A percentile compares a stretch with the other conserved stretches of the same genome.
These are phyloP conservation scores for Arctium minus DNA, from an alignment of 129 eudicot genomes.

Conservation along the genomic window DNA sequence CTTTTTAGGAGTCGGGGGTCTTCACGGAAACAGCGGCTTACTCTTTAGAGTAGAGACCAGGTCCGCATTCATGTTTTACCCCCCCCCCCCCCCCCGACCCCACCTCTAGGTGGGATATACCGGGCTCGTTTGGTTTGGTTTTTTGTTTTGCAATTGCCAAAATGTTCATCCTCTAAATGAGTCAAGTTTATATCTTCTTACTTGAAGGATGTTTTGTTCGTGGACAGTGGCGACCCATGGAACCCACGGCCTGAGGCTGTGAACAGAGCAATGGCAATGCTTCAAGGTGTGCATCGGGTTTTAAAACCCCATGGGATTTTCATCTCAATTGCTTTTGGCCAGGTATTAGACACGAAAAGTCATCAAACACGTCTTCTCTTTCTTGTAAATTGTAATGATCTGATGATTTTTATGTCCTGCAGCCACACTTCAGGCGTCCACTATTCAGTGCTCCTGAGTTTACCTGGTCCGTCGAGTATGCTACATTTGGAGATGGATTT, in stretches of 20 bases:
- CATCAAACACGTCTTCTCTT: not conserved
- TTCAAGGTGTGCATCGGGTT: conserved; percentile 84
- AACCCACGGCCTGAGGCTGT: conserved; percentile 65
- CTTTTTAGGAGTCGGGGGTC: too few species aligned
- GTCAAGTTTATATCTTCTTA: conserved; percentile 27
- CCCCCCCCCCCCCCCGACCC: too few species aligned
- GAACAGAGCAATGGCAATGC: conserved; percentile 76
- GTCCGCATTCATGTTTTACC: too few species aligned
- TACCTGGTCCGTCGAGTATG: conserved; percentile 84
- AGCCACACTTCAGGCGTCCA: conserved; percentile 97
- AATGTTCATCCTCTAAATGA: conserved; percentile 7
- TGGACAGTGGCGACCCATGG: conserved; percentile 99
- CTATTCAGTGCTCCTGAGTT: conserved; percentile 67
- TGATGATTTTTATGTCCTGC: conserved; percentile 22
- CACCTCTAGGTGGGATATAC: too few species aligned
- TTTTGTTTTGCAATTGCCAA: not conserved
- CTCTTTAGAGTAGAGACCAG: too few species aligned
- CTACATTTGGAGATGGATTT: conserved; percentile 92
- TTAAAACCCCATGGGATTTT: conserved; percentile 78
- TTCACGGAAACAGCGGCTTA: too few species aligned
- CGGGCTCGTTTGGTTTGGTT: not conserved
- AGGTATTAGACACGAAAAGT: conserved; percentile 42
- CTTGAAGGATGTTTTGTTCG: conserved; percentile 99
- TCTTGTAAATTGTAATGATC: not conserved
- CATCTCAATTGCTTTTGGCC: conserved; percentile 93